Evolutionary conservation across 2,329 filamentous ascomycete species (phyloP).

Genomic region (Colletotrichum magnum): DNA sequence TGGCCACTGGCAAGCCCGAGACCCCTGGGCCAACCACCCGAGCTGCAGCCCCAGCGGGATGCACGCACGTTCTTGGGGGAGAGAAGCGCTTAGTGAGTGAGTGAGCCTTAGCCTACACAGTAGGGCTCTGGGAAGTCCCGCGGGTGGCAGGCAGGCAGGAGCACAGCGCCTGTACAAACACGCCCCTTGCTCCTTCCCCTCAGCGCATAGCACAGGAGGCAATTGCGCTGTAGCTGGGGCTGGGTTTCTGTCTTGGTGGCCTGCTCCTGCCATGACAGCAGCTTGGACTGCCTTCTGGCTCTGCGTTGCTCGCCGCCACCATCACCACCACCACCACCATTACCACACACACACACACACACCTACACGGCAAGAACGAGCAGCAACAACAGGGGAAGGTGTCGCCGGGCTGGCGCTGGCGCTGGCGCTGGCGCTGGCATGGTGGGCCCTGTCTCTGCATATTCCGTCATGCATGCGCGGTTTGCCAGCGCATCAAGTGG

Average conservation of each 20-base stretch:
- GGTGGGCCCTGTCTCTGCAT: conserved; percentile 66
- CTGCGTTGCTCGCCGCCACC: conserved; percentile 37
- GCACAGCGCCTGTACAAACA: conserved; percentile 36
- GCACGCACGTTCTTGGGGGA: conserved; percentile 22
- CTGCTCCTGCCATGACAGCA: conserved; percentile 41
- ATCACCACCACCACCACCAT: conserved; percentile 31
- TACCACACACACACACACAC: too few relatives aligned
- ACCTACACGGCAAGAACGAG: too few relatives aligned
- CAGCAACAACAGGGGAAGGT: conserved; percentile 36
- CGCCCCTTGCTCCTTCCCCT: conserved; percentile 27
- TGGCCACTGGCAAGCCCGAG: conserved; percentile 9
- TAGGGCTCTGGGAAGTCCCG: conserved; percentile 9
- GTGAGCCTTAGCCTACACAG: conserved; percentile 7
- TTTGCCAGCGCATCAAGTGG: conserved; percentile 64
- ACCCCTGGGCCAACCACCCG: conserved; percentile 28
- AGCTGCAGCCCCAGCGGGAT: conserved; percentile 29
- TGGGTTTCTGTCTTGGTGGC: too few relatives aligned
- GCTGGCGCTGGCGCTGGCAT: conserved; percentile 50
- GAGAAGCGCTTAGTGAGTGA: conserved; percentile 39
- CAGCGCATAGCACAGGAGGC: conserved; percentile 29
- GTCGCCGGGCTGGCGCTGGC: conserved; percentile 58
- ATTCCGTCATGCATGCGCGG: conserved; percentile 70
- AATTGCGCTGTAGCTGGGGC: too few relatives aligned
- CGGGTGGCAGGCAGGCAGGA: conserved; percentile 26
- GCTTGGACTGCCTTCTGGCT: conserved; percentile 46